Percentiles rank a stretch among this genome's conserved stretches.
These are phyloP conservation scores for Begonia loranthoides DNA, from an alignment of 306 rosid species.

Conservation along the genomic window DNA sequence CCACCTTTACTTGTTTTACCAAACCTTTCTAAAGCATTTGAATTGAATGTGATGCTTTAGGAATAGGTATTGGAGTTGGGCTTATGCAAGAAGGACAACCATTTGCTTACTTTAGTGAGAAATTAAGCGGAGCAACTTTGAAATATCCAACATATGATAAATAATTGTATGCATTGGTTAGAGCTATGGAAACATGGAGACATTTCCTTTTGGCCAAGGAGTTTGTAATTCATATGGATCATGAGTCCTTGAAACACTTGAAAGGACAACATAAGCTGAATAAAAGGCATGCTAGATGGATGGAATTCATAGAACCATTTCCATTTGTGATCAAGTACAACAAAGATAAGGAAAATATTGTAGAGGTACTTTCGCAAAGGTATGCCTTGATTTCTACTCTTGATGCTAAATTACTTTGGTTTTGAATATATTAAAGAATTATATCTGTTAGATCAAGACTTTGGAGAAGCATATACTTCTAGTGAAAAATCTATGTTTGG, in stretches of 20 bases:
- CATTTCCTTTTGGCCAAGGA: neutral
- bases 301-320: neutral
- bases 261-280: too few relatives aligned
- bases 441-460: too few relatives aligned
- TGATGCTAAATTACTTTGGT: too few relatives aligned
- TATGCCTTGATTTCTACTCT: too few relatives aligned
- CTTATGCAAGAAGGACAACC: too few relatives aligned
- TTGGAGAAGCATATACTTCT: too few relatives aligned
- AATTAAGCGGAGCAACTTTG: too few relatives aligned
- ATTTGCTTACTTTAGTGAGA: neutral
- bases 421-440: too few relatives aligned
- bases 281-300: neutral
- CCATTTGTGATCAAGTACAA: neutral
- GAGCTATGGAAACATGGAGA: neutral
- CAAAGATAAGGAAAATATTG: neutral
- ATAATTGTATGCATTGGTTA: neutral
- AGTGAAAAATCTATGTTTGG: too few relatives aligned
- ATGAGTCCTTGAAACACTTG: too few relatives aligned
- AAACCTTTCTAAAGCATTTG: conserved; percentile 1
- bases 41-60: neutral
- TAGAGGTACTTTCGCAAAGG: neutral
- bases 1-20: conserved; percentile 2
- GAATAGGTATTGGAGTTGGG: neutral
- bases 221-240: conserved; percentile 1
- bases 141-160: too few relatives aligned